Percentiles rank a stretch among this genome's conserved stretches.
Evolutionary conservation across 306 rosid genomes (phyloP).

Genomic region (Inga leiocalycina): DNA sequence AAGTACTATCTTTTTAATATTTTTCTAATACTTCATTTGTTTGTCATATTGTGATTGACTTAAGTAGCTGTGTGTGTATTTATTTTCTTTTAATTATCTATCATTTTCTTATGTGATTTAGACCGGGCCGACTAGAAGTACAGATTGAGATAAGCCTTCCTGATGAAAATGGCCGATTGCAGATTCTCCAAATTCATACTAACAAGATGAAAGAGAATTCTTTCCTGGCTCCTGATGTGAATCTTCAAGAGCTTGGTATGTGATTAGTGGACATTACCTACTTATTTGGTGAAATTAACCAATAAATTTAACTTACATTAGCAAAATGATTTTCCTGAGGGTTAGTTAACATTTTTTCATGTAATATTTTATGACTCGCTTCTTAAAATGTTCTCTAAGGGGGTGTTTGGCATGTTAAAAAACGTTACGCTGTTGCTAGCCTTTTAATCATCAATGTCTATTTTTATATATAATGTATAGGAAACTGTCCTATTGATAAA

Average conservation of each 20-base stretch:
- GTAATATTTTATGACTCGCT: background rate
- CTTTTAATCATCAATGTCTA: background rate
- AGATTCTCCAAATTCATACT: constrained; percentile 97
- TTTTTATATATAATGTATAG: too few relatives aligned
- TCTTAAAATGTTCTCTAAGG: background rate
- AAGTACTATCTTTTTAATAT: background rate
- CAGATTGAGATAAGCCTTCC: constrained; percentile 98
- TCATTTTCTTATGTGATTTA: constrained; percentile 40
- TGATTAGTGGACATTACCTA: background rate
- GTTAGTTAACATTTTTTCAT: background rate
- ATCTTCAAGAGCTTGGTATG: constrained; percentile 95
- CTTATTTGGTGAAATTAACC: constrained; percentile 14
- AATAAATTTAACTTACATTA: constrained; percentile 21
- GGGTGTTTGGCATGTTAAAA: background rate
- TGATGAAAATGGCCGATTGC: constrained; percentile 94
- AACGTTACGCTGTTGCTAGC: background rate
- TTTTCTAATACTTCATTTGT: background rate
- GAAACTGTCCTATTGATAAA: background rate
- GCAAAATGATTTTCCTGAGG: background rate
- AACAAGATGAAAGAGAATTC: constrained; percentile 99
- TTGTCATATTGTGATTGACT: constrained; percentile 24
- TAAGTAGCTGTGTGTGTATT: constrained; percentile 26
- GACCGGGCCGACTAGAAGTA: constrained; percentile 98
- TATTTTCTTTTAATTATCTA: constrained; percentile 17
- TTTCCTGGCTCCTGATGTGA: constrained; percentile 87